Conservation (phyloP, 352 stramenopile genomes). For the Labyrinthula sp. region DNA sequence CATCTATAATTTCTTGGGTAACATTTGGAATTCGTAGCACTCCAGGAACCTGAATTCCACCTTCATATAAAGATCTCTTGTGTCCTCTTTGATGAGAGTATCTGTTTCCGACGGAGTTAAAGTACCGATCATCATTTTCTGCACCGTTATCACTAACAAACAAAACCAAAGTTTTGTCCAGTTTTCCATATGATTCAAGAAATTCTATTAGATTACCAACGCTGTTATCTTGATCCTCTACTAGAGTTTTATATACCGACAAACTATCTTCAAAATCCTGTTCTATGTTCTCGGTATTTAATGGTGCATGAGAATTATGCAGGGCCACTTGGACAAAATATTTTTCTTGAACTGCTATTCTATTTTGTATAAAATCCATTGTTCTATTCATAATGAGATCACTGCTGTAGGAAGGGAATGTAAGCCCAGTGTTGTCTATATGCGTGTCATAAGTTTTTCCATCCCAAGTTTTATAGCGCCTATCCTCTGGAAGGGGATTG, state of each 20-base stretch:
- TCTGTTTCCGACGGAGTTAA: constrained; percentile 21
- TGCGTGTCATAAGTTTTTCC: constrained; percentile 4
- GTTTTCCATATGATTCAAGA: constrained; percentile 3
- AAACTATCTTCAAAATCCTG: constrained; percentile 4
- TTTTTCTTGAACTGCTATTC: neutral
- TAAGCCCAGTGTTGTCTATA: constrained; percentile 20
- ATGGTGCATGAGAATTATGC: constrained; percentile 24
- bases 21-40: constrained; percentile 27
- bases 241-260: constrained; percentile 18
- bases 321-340: constrained; percentile 26
- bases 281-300: constrained; percentile 22
- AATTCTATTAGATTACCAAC: constrained; percentile 6
- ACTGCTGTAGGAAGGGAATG: constrained; percentile 20
- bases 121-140: constrained; percentile 29
- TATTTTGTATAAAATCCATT: constrained; percentile 11
- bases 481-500: too few species aligned
- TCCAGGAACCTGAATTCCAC: constrained; percentile 26
- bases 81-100: constrained; percentile 21
- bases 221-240: constrained; percentile 16
- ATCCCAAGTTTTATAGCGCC: too few species aligned
- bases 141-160: constrained; percentile 29
- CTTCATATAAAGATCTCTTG: constrained; percentile 33
- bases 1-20: neutral
- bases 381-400: constrained; percentile 18
- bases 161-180: constrained; percentile 5